These are phyloP conservation scores for Tolypocladium nubicola DNA, from an alignment of 2,329 filamentous ascomycete genomes.

Conservation along the genomic window DNA sequence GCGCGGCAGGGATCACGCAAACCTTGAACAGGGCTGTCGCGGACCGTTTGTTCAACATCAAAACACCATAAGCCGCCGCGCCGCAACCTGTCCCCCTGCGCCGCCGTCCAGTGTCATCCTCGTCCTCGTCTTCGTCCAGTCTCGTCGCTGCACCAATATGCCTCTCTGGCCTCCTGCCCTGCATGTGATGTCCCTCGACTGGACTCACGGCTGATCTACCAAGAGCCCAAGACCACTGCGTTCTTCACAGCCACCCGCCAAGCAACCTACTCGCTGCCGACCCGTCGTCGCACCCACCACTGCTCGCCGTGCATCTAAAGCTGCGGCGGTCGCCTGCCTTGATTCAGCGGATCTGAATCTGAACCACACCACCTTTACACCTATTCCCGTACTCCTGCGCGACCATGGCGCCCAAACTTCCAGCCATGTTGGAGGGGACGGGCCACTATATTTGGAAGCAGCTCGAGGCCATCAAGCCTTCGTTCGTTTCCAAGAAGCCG, in stretches of 20 bases:
- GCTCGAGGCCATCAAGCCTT: slow-evolving; percentile 40
- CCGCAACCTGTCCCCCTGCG: neutral
- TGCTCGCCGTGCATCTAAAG: neutral
- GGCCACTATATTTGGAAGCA: slow-evolving; percentile 27
- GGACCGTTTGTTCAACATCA: neutral
- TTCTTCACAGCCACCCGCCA: neutral
- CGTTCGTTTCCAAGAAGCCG: slow-evolving; percentile 49
- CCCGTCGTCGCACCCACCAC: neutral
- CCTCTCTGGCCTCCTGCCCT: slow-evolving; percentile 5
- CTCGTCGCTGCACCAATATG: slow-evolving; percentile 8
- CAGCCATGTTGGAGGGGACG: slow-evolving; percentile 20
- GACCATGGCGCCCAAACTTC: neutral
- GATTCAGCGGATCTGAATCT: neutral
- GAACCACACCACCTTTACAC: neutral
- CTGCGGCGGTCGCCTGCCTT: neutral
- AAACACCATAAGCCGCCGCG: neutral
- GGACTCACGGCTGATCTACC: slow-evolving; percentile 12
- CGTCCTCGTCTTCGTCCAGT: neutral
- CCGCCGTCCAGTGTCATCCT: neutral
- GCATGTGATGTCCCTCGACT: slow-evolving; percentile 11
- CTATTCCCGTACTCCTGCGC: slow-evolving; percentile 2
- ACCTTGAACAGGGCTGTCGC: neutral
- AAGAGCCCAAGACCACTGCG: neutral
- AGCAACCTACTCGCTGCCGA: neutral
- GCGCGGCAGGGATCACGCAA: neutral